Percentiles rank a stretch among this genome's conserved stretches.
Conservation (phyloP, 2,329 filamentous ascomycete genomes). For the Coleophoma crateriformis region DNA sequence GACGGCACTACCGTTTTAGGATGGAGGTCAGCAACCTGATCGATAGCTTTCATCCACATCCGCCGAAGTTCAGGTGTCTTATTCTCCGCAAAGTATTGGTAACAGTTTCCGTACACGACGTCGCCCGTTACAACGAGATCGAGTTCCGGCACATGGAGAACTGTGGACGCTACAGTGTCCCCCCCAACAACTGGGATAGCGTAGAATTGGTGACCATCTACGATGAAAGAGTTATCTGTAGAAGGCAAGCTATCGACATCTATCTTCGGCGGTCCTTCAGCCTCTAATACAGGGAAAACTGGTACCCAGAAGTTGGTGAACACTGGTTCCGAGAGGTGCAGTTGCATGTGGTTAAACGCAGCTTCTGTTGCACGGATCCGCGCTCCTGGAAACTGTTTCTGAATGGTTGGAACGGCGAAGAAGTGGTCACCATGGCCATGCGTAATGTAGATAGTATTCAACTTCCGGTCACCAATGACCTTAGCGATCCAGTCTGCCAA, state of each 20-base stretch:
- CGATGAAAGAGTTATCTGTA: slow-evolving; percentile 8
- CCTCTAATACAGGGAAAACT: slow-evolving; percentile 16
- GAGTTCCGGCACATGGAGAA: slow-evolving; percentile 29
- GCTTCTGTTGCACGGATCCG: slow-evolving; percentile 17
- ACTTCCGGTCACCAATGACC: slow-evolving; percentile 19
- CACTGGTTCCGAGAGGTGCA: slow-evolving; percentile 3
- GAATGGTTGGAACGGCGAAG: slow-evolving; percentile 26
- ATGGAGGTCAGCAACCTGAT: slow-evolving; percentile 24
- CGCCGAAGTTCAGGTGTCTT: slow-evolving; percentile 25
- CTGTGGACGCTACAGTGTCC: slow-evolving; percentile 23
- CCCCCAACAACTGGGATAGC: slow-evolving; percentile 19
- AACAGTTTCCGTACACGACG: slow-evolving; percentile 30
- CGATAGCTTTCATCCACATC: slow-evolving; percentile 28
- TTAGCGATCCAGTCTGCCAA: slow-evolving; percentile 31
- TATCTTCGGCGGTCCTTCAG: slow-evolving; percentile 1
- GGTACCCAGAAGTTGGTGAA: slow-evolving; percentile 14
- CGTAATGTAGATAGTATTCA: slow-evolving; percentile 33
- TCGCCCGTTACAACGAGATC: slow-evolving; percentile 31
- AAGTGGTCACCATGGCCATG: slow-evolving; percentile 38
- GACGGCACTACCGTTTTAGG: slow-evolving; percentile 27
- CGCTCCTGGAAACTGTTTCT: slow-evolving; percentile 23
- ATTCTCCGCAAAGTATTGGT: slow-evolving; percentile 29
- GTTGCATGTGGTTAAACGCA: slow-evolving; percentile 16
- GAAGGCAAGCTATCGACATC: slow-evolving; percentile 10
- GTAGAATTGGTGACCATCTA: slow-evolving; percentile 14